Evolutionary conservation across 805 yeast genomes (phyloP).

Genomic region (Barnettozyma wickerhamii): DNA sequence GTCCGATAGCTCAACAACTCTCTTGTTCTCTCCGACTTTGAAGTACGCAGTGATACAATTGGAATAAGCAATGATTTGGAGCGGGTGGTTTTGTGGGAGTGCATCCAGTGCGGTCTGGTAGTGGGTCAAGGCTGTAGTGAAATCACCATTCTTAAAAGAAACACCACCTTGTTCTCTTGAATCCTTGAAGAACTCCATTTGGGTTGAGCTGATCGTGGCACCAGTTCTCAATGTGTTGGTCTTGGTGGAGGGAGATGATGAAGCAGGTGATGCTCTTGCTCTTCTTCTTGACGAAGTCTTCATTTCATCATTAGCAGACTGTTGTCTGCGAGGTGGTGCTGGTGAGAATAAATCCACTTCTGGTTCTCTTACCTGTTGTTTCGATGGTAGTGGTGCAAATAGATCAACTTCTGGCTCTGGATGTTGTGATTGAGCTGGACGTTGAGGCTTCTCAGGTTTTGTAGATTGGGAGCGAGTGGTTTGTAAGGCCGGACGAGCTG

Average conservation of each 20-base stretch:
- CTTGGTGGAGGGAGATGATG: slow-evolving; percentile 4
- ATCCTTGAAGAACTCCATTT: slow-evolving; percentile 36
- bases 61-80: slow-evolving; percentile 64
- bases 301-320: slow-evolving; percentile 15
- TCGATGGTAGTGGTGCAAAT: slow-evolving; percentile 16
- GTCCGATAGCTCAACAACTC: slow-evolving; percentile 27
- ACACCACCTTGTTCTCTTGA: slow-evolving; percentile 54
- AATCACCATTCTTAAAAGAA: slow-evolving; percentile 80
- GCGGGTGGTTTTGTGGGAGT: slow-evolving; percentile 61
- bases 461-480: slow-evolving; percentile 11
- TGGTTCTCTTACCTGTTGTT: slow-evolving; percentile 1
- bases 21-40: slow-evolving; percentile 64
- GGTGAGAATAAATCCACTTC: slow-evolving; percentile 15
- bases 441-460: slow-evolving; percentile 1
- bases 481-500: slow-evolving; percentile 9
- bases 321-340: slow-evolving; percentile 3
- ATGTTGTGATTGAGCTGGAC: slow-evolving; percentile 3
- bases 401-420: slow-evolving; percentile 17
- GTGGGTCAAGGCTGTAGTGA: slow-evolving; percentile 53
- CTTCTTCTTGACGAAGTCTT: slow-evolving; percentile 24
- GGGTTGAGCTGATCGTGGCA: slow-evolving; percentile 17
- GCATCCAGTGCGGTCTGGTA: slow-evolving; percentile 54
- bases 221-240: background rate
- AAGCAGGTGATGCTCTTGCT: slow-evolving; percentile 1
- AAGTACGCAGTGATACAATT: slow-evolving; percentile 66